Percentiles rank a stretch among this genome's conserved stretches.
phyloP scores from a whole-genome alignment of 2,329 filamentous ascomycete genomes.

The Anthostomella pinea region DNA sequence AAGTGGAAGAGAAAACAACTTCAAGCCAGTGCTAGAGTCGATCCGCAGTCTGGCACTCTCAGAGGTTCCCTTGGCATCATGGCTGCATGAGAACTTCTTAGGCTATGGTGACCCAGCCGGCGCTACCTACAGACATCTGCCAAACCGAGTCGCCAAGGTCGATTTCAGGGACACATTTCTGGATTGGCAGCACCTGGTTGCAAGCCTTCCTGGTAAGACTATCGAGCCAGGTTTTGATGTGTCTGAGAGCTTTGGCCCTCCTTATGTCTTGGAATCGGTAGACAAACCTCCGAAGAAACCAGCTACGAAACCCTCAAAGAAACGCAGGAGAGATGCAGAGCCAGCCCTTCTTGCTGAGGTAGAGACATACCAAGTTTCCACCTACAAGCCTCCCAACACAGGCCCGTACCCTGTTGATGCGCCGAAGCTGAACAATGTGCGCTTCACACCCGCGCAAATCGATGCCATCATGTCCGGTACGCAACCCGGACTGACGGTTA shows the following conservation, averaged over 20 bases:
- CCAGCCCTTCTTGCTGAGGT: conserved; percentile 59
- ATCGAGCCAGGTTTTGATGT: conserved; percentile 75
- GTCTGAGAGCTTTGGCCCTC: conserved; percentile 74
- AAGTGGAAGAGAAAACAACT: conserved; percentile 90
- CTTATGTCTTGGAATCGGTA: conserved; percentile 75
- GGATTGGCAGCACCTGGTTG: conserved; percentile 90
- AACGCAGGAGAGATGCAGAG: conserved; percentile 78
- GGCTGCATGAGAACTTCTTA: conserved; percentile 96
- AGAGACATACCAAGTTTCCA: conserved; percentile 76
- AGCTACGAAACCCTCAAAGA: conserved; percentile 69
- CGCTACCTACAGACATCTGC: conserved; percentile 79
- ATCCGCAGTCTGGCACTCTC: conserved; percentile 83
- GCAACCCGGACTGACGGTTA: conserved; percentile 88
- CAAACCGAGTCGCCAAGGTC: conserved; percentile 73
- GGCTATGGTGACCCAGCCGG: conserved; percentile 91
- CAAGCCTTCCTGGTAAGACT: conserved; percentile 83
- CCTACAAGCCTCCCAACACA: conserved; percentile 83
- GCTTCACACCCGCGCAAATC: conserved; percentile 87
- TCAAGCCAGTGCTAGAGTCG: conserved; percentile 88
- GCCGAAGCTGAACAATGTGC: conserved; percentile 76
- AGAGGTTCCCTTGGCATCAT: conserved; percentile 80
- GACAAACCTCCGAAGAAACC: conserved; percentile 51
- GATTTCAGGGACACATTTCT: conserved; percentile 95
- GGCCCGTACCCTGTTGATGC: conserved; percentile 86
- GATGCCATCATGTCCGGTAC: conserved; percentile 92